Conservation (phyloP, 176 grass and related monocot species). For the Rhipidocladum racemiflorum region DNA sequence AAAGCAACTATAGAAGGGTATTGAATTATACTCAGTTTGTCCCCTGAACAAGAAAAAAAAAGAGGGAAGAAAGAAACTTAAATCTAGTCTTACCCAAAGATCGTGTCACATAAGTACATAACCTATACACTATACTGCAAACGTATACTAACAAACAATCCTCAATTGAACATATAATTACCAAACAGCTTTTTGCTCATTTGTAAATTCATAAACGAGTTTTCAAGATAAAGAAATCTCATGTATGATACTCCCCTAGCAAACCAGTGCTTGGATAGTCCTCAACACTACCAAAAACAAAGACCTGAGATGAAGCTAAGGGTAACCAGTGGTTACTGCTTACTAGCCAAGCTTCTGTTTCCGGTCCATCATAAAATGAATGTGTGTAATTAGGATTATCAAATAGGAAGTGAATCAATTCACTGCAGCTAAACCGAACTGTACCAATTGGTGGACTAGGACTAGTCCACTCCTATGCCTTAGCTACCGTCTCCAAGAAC, state of each 20-base stretch:
- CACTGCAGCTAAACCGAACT: neutral
- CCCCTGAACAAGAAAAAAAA: neutral
- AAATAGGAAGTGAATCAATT: neutral
- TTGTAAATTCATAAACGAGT: neutral
- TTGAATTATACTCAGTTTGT: conserved; percentile 20
- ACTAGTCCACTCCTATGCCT: neutral
- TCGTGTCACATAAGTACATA: neutral
- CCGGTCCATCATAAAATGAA: conserved; percentile 20
- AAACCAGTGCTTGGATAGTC: conserved; percentile 14
- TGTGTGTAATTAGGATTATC: neutral
- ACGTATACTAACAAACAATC: neutral
- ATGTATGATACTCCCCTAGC: conserved; percentile 18
- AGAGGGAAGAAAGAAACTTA: neutral
- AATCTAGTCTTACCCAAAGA: neutral
- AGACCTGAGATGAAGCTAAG: conserved; percentile 17
- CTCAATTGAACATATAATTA: conserved; percentile 10
- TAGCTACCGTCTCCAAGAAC: neutral
- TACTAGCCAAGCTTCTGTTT: neutral
- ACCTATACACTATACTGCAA: neutral
- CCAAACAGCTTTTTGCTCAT: neutral
- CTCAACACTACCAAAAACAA: neutral
- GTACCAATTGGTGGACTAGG: neutral
- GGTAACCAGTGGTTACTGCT: conserved; percentile 1
- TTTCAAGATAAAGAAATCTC: conserved; percentile 9
- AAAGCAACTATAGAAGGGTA: conserved; percentile 13